Percentiles rank a stretch among this genome's conserved stretches.
phyloP scores from a whole-genome alignment of 164 flowering plant species.

The Paratinospora sagittata region DNA sequence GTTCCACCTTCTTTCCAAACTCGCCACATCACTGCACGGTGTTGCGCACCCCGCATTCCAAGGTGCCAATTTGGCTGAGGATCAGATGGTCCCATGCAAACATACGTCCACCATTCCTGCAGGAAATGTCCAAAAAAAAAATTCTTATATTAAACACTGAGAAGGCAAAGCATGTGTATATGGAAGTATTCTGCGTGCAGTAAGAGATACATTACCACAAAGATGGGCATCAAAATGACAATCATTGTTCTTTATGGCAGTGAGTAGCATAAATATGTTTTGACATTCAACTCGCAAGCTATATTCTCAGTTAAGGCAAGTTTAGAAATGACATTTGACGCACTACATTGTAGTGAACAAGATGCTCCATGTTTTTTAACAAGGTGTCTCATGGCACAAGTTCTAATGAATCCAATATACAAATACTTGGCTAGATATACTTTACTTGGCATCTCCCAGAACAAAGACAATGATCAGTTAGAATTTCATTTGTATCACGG shows the following conservation, averaged over 20 bases:
- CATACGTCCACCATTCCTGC: slow-evolving; percentile 99
- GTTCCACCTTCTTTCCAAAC: slow-evolving; percentile 98
- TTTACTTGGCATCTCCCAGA: too few species aligned
- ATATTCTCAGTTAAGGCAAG: too few species aligned
- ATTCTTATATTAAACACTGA: neutral
- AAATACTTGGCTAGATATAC: too few species aligned
- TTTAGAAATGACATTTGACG: too few species aligned
- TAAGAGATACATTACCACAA: neutral
- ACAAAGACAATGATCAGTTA: too few species aligned
- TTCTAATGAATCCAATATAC: too few species aligned
- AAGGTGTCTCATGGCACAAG: too few species aligned
- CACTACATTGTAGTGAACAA: too few species aligned
- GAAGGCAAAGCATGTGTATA: neutral
- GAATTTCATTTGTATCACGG: too few species aligned
- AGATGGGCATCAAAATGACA: neutral
- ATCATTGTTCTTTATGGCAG: neutral
- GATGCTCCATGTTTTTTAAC: too few species aligned
- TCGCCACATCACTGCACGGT: slow-evolving; percentile 99
- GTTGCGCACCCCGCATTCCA: slow-evolving; percentile 98
- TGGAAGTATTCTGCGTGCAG: neutral
- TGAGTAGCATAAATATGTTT: neutral
- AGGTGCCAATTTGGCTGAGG: slow-evolving; percentile 99
- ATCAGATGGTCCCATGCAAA: slow-evolving; percentile 96
- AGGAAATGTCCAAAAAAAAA: slow-evolving; percentile 1
- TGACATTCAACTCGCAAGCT: too few species aligned